These are phyloP conservation scores for Cornus kousa DNA, from an alignment of 148 eudicot species.

Conservation along the genomic window DNA sequence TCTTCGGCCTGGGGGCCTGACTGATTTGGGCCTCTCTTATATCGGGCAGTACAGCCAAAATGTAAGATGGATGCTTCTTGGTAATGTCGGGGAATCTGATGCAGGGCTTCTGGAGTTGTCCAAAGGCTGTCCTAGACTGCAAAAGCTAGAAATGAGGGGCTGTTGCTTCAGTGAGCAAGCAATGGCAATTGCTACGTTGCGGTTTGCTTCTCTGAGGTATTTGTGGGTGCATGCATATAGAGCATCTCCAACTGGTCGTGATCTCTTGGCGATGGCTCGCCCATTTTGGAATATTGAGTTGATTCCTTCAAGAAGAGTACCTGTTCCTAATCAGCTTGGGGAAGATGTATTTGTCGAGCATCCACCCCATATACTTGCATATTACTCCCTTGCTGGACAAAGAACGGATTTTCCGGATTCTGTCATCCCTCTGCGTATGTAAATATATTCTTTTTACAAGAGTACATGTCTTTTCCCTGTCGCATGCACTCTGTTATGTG, in stretches of 20 bases:
- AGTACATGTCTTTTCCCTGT: not conserved
- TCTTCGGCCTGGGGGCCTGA: slow-evolving; percentile 72
- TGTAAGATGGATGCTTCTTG: slow-evolving; percentile 86
- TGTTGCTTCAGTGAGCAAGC: slow-evolving; percentile 79
- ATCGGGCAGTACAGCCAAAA: slow-evolving; percentile 65
- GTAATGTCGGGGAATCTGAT: slow-evolving; percentile 70
- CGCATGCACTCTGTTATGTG: not conserved
- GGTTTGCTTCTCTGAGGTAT: slow-evolving; percentile 56
- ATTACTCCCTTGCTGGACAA: slow-evolving; percentile 76
- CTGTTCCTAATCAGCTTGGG: slow-evolving; percentile 26
- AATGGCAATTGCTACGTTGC: slow-evolving; percentile 54
- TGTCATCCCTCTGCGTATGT: slow-evolving; percentile 40
- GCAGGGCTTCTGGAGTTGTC: slow-evolving; percentile 68
- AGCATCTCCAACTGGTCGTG: slow-evolving; percentile 42
- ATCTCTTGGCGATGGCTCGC: slow-evolving; percentile 51
- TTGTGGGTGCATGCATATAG: slow-evolving; percentile 87
- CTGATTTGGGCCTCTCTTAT: slow-evolving; percentile 65
- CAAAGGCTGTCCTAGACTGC: slow-evolving; percentile 73
- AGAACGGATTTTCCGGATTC: slow-evolving; percentile 67
- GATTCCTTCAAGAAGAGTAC: slow-evolving; percentile 53
- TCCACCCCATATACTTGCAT: slow-evolving; percentile 77
- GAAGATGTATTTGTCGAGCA: slow-evolving; percentile 32
- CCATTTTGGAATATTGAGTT: slow-evolving; percentile 81
- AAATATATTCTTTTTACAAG: not conserved
- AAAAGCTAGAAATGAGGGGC: slow-evolving; percentile 76